Percentiles rank a stretch among this genome's conserved stretches.
These are phyloP conservation scores for Diutina rugosa DNA, from an alignment of 1,139 yeast species.

Conservation along the genomic window DNA sequence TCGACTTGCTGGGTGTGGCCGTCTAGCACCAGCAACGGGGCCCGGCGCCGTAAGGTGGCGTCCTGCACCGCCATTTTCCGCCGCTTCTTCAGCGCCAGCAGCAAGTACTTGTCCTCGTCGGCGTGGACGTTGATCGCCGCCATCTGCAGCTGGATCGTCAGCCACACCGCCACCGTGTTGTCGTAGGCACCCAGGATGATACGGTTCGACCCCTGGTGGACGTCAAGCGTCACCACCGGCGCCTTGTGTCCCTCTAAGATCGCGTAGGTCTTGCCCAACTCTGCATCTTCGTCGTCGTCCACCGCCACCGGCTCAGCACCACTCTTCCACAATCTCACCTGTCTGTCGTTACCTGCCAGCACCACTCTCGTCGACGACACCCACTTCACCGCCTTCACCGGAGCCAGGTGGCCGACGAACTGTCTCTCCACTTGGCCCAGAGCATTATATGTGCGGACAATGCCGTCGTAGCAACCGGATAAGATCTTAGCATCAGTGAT, in stretches of 20 bases:
- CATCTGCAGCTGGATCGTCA: conserved; percentile 76
- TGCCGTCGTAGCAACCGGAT: conserved; percentile 90
- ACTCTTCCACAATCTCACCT: conserved; percentile 78
- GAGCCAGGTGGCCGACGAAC: conserved; percentile 76
- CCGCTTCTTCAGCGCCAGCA: conserved; percentile 82
- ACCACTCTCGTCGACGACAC: conserved; percentile 63
- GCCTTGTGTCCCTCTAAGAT: conserved; percentile 83
- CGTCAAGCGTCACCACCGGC: conserved; percentile 69
- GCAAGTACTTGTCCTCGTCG: conserved; percentile 34
- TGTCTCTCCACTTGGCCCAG: conserved; percentile 79
- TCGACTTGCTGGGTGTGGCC: conserved; percentile 85
- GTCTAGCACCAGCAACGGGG: conserved; percentile 65
- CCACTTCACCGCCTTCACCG: conserved; percentile 75
- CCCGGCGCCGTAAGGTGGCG: conserved; percentile 64
- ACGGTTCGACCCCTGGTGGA: conserved; percentile 34
- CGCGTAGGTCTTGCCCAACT: conserved; percentile 68
- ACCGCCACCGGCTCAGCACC: conserved; percentile 30
- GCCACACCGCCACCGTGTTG: conserved; percentile 76
- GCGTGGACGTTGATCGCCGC: conserved; percentile 35
- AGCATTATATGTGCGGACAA: conserved; percentile 78
- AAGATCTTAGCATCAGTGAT: conserved; percentile 40
- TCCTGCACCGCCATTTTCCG: conserved; percentile 72
- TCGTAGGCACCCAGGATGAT: conserved; percentile 83
- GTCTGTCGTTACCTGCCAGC: conserved; percentile 82
- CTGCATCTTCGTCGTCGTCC: conserved; percentile 36